phyloP scores from a whole-genome alignment of 2,329 filamentous ascomycete genomes.

The Niveomyces coronatus region DNA sequence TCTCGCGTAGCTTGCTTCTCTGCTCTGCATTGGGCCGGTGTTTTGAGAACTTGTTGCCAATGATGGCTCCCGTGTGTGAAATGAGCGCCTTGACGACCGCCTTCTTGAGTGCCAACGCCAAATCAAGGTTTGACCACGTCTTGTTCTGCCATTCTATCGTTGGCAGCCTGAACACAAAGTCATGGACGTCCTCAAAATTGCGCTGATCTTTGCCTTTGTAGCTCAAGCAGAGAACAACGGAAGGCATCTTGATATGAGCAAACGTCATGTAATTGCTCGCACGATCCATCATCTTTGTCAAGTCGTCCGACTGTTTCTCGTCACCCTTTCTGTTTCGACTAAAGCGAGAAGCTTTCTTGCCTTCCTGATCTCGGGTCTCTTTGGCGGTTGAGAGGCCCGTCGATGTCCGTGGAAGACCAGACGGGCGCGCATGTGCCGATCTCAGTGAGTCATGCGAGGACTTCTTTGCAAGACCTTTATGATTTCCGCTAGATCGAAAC shows the following conservation, averaged over 20 bases:
- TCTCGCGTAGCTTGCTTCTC: constrained; percentile 67
- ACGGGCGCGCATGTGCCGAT: constrained; percentile 28
- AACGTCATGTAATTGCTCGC: constrained; percentile 98
- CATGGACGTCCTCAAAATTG: constrained; percentile 92
- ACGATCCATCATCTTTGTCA: constrained; percentile 92
- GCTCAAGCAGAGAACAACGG: constrained; percentile 87
- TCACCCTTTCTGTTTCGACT: constrained; percentile 40
- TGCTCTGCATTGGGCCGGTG: constrained; percentile 75
- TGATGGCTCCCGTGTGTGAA: constrained; percentile 89
- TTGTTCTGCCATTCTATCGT: constrained; percentile 96
- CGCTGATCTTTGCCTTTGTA: constrained; percentile 95
- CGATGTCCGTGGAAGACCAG: constrained; percentile 27
- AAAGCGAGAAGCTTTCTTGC: constrained; percentile 45
- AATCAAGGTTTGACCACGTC: constrained; percentile 95
- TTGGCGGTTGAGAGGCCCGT: constrained; percentile 36
- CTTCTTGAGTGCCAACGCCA: constrained; percentile 86
- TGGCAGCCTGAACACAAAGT: constrained; percentile 93
- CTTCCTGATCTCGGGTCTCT: constrained; percentile 29
- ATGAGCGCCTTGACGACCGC: constrained; percentile 90
- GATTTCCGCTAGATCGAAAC: constrained; percentile 34
- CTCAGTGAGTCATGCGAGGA: constrained; percentile 47
- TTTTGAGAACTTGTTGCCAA: constrained; percentile 92
- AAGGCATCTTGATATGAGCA: constrained; percentile 87
- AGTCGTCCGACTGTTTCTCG: constrained; percentile 67
- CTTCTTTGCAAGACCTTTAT: constrained; percentile 39